These are phyloP conservation scores for Scheffersomyces illinoinensis DNA, from an alignment of 1,139 yeast species.

Conservation along the genomic window DNA sequence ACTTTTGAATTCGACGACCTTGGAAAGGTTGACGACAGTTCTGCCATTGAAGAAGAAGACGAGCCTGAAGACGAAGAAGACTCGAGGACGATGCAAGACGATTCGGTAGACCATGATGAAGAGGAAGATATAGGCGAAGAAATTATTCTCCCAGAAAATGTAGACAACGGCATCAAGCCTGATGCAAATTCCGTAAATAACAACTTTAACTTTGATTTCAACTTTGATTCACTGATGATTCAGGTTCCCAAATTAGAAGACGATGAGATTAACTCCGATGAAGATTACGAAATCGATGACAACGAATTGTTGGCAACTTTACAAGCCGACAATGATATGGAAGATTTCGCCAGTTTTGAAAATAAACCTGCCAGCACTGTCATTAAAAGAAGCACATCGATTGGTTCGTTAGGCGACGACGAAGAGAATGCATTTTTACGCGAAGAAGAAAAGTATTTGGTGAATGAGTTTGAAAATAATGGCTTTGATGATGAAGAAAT, in stretches of 20 bases:
- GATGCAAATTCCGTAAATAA: conserved; percentile 2
- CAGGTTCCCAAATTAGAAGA: conserved; percentile 55
- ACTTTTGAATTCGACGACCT: conserved; percentile 55
- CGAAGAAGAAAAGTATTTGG: conserved; percentile 49
- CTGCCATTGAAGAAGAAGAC: conserved; percentile 20
- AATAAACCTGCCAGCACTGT: conserved; percentile 6
- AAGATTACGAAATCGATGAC: conserved; percentile 70
- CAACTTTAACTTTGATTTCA: conserved; percentile 32
- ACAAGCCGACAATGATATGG: conserved; percentile 60
- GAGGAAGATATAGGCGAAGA: conserved; percentile 78
- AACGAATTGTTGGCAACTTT: conserved; percentile 68
- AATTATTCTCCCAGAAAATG: conserved; percentile 20
- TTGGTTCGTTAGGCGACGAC: conserved; percentile 50
- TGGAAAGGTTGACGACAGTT: conserved; percentile 13
- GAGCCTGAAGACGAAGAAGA: conserved; percentile 14
- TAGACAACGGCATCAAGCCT: conserved; percentile 3
- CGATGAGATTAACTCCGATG: conserved; percentile 61
- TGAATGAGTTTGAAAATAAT: conserved; percentile 49
- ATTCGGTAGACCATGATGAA: conserved; percentile 16
- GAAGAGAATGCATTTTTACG: conserved; percentile 50
- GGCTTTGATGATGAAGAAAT: conserved; percentile 44
- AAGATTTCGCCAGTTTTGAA: conserved; percentile 38
- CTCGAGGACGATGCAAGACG: conserved; percentile 10
- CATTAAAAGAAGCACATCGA: conserved; percentile 35
- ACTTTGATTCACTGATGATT: conserved; percentile 38